Evolutionary conservation across 768 basidiomycete species (phyloP), one percentile per base, ranked within the genome.

Genomic region (Lentinula lateritia): DNA sequence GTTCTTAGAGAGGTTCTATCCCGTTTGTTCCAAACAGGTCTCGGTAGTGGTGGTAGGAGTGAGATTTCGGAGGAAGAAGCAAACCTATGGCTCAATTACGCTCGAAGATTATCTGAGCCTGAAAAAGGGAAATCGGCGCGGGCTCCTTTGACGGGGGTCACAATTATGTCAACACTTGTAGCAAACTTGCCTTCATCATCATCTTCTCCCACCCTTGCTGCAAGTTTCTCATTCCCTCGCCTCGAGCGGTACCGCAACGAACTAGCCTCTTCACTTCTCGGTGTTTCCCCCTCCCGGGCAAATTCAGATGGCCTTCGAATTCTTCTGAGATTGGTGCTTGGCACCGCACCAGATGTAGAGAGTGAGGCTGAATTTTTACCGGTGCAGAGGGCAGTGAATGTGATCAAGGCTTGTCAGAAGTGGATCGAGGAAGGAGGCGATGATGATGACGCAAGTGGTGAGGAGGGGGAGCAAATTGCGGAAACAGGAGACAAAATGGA

Each of bases 161-260:
- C 55, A 23, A 56, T 56, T 10, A 28, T 56, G 23, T 56, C 55
- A 6, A 56, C 55, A 5, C 41, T 56, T 43, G 41, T 56, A 12
- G 32, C 23, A 10, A 56, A 56, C 38, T 34, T 56, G 38, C 13
- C 38, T 2, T 39, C 38, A 13, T 39, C 38, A 13, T 39, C 6
- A 13, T 39, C 38, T 1, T 39, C 38, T 28, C 8, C 20, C 15
- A 23, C 55, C 8, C 20, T 79, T 8, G 82, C 87, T 3, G 74
- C 94, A 45, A 80, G 86, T 9, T 74, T 77, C 20, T 80, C 81
- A 23, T 85, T 86, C 7, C 82, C 81, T 0, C 83, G 83, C 18
- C 79, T 96, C 23, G 88, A 91, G 66, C 81, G 92, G 18, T 90
- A 89, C 68, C 84, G 95, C 18, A 97, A 95, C 70, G 94, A 97